Evolutionary conservation across 257 asterid genomes (phyloP).

Genomic region (Coffea eugenioides): DNA sequence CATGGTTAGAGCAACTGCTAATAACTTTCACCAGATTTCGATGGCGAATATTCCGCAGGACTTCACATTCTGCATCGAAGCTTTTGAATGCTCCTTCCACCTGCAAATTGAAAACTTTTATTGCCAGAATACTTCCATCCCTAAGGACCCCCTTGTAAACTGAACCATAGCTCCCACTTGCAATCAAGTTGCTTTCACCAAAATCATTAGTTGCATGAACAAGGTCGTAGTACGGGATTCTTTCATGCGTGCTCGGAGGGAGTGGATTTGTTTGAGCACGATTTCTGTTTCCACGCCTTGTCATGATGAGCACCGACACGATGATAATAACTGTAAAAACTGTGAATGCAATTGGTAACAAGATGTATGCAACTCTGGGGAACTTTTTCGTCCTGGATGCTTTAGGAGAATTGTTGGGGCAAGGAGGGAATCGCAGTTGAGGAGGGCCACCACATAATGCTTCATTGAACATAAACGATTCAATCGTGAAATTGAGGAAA

Average conservation of each 20-base stretch:
- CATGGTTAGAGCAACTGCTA: constrained; percentile 9
- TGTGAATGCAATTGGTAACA: neutral
- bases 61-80: constrained; percentile 3
- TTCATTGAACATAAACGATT: constrained; percentile 1
- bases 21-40: constrained; percentile 8
- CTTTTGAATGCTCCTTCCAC: constrained; percentile 7
- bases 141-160: neutral
- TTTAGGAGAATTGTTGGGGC: neutral
- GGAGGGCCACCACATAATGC: constrained; percentile 13
- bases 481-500: neutral
- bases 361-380: neutral
- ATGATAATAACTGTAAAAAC: neutral
- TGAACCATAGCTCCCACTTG: neutral
- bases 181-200: constrained; percentile 10
- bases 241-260: neutral
- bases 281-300: neutral
- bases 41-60: neutral
- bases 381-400: neutral
- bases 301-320: neutral
- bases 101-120: constrained; percentile 4
- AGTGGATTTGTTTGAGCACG: neutral
- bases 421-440: neutral
- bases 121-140: neutral
- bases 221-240: neutral
- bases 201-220: neutral